Conservation (phyloP, 768 basidiomycete genomes). For the Lactarius akahatsu region DNA sequence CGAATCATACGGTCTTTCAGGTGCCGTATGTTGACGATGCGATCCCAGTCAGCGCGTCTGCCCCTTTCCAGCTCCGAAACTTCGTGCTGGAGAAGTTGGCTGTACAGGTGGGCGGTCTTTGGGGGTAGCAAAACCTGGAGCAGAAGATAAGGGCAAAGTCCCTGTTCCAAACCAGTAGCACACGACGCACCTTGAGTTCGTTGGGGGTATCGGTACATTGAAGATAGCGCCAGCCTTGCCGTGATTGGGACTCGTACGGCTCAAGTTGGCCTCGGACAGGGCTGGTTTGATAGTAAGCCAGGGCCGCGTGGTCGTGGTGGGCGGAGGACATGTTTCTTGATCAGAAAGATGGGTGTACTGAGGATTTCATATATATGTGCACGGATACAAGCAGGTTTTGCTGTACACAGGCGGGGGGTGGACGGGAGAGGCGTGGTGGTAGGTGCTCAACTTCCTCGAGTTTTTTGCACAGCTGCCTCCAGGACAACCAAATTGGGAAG, state of each 20-base stretch:
- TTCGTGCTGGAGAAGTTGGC: constrained; percentile 64
- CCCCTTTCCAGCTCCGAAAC: constrained; percentile 58
- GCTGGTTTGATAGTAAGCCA: constrained; percentile 60
- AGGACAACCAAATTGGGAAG: constrained; percentile 10
- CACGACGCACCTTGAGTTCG: constrained; percentile 59
- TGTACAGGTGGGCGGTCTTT: constrained; percentile 62
- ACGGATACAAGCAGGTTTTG: background rate
- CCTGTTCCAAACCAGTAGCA: background rate
- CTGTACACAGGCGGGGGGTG: background rate
- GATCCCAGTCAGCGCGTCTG: constrained; percentile 58
- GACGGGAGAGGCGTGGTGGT: background rate
- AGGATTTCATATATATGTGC: constrained; percentile 4
- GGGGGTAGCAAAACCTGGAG: constrained; percentile 66
- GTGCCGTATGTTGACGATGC: constrained; percentile 70
- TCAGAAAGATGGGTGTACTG: background rate
- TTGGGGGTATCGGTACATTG: constrained; percentile 76
- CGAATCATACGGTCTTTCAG: constrained; percentile 82
- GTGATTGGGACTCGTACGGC: constrained; percentile 51
- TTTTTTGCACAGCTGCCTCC: background rate
- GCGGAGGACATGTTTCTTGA: constrained; percentile 23
- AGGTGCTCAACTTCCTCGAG: constrained; percentile 6
- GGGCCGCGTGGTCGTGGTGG: constrained; percentile 23
- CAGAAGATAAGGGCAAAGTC: constrained; percentile 20
- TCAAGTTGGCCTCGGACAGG: constrained; percentile 77
- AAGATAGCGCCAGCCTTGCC: constrained; percentile 66